Conservation (phyloP, 768 basidiomycete species). For the Tulasnella calospora region DNA sequence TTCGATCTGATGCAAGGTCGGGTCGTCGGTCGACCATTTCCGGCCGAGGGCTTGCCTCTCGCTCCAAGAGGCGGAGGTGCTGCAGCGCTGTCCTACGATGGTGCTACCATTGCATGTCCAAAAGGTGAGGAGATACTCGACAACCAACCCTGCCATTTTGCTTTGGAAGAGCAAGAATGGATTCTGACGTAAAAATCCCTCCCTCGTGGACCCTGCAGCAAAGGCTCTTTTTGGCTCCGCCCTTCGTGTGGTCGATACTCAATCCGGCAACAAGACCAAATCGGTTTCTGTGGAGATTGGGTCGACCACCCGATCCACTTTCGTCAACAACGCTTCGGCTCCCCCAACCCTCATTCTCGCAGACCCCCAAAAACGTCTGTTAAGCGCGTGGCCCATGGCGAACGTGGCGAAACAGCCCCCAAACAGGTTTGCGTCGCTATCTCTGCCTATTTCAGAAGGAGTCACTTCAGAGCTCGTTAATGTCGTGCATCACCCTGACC, state of each 20-base stretch:
- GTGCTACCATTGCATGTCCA: neutral
- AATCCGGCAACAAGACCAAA: constrained; percentile 6
- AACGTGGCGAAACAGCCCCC: constrained; percentile 8
- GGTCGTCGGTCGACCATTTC: neutral
- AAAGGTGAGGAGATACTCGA: constrained; percentile 8
- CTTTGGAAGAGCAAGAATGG: no score
- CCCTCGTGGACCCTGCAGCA: neutral
- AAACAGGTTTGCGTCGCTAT: neutral
- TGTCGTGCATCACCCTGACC: neutral
- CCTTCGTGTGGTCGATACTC: constrained; percentile 16
- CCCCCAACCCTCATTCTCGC: constrained; percentile 9
- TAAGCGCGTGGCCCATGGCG: constrained; percentile 12
- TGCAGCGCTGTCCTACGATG: constrained; percentile 3
- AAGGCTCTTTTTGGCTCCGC: constrained; percentile 24
- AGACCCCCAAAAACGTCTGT: constrained; percentile 10
- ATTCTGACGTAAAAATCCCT: neutral
- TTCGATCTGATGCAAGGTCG: neutral
- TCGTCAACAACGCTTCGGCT: neutral
- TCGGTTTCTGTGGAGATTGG: constrained; percentile 16
- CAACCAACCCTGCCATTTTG: neutral
- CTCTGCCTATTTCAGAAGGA: neutral
- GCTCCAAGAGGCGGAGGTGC: neutral
- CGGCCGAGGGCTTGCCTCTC: constrained; percentile 13
- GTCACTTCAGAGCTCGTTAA: neutral
- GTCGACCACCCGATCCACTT: constrained; percentile 1